Percentiles rank a stretch among this genome's conserved stretches.
Evolutionary conservation across 176 grass and related monocot species (phyloP).

Genomic region (Juncus inflexus): DNA sequence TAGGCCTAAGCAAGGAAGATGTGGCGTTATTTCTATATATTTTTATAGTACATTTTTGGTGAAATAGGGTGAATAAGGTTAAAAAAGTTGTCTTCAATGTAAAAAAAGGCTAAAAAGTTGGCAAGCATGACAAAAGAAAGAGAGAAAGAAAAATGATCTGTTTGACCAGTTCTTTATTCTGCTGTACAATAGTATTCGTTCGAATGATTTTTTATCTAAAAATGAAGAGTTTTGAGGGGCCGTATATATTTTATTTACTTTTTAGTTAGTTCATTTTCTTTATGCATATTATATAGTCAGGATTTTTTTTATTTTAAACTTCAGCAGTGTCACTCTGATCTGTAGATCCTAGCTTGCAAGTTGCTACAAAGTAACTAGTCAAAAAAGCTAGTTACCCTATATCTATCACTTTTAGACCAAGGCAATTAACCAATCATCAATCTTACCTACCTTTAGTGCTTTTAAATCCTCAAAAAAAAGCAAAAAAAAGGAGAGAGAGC

Average conservation of each 20-base stretch:
- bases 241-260: too few species aligned
- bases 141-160: slow-evolving; percentile 13
- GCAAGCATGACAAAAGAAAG: slow-evolving; percentile 17
- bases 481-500: slow-evolving; percentile 25
- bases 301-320: too few species aligned
- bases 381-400: slow-evolving; percentile 34
- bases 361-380: too few species aligned
- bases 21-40: not conserved
- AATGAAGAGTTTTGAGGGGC: too few species aligned
- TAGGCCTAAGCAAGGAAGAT: not conserved
- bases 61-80: slow-evolving; percentile 8
- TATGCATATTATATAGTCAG: too few species aligned
- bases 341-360: too few species aligned
- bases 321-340: too few species aligned
- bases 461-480: slow-evolving; percentile 35
- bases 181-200: too few species aligned
- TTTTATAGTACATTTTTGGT: slow-evolving; percentile 20
- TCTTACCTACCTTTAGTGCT: slow-evolving; percentile 64
- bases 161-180: slow-evolving; percentile 32
- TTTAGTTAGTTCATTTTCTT: too few species aligned
- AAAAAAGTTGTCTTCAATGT: not conserved
- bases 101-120: not conserved
- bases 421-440: slow-evolving; percentile 62
- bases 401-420: slow-evolving; percentile 70
- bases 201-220: too few species aligned